Base-by-base conservation (phyloP, 176 grass and related monocot genomes). In the Neostapfia colusana region DNA sequence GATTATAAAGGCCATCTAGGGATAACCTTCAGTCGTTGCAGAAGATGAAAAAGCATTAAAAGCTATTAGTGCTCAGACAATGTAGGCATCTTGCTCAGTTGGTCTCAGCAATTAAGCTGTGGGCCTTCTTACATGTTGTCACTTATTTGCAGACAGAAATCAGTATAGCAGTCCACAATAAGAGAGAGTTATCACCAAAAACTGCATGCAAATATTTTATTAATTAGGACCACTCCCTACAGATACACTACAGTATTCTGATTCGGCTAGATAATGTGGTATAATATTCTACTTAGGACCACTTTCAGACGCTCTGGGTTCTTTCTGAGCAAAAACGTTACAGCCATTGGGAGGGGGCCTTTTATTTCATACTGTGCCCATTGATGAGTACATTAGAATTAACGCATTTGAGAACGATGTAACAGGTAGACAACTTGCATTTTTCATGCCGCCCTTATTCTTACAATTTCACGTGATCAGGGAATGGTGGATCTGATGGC, bases 401-500 rank as follows among this genome's bases (percentile, higher is more conserved):
- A 42, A 75, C 6, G 58, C 4, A 37, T 46, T 56, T 56, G 56
- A 28, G 16, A 81, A 58, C 41, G 50, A n/a, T n/a, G n/a, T n/a
- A 54, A 48, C 31, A 67, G 56, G 20, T 83, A 69, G 40, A 60
- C 25, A 39, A 2, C 66, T 26, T 75, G 63, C 60, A 56, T 25
- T 38, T 63, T 27, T 42, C 42, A 48, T 70, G 45, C 41, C 24
- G 48, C 10, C 16, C 8, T 73, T 35, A 77, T 56, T 28, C 3
- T 54, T 45, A 31, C n/a, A 44, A 48, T 46, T 84, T 58, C 70
- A 44, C 35, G 50, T 56, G 27, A 69, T 41, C 41, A 98, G 95
- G 87, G 87, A 39, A 98, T 98, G 95, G 79, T 98, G 80, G 87
- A 94, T 90, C 82, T 94, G 59, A 98, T 98, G 95, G 87, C 94